A percentile compares a stretch with the other conserved stretches of the same genome.
Evolutionary conservation across 352 stramenopile species (phyloP).

Genomic region (Phytophthora constricta): DNA sequence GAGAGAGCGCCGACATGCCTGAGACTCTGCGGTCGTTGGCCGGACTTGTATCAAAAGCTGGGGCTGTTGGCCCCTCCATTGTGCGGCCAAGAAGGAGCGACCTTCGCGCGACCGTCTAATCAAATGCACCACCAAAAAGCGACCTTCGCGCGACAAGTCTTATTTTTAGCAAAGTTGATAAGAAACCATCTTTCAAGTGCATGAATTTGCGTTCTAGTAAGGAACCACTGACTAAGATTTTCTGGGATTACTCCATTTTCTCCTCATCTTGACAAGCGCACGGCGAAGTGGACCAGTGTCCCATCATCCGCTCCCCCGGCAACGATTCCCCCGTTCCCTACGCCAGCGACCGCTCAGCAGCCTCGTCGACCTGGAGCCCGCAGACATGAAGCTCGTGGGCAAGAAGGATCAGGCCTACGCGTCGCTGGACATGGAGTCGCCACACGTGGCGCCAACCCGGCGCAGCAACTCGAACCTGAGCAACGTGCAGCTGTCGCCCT

Average conservation of each 20-base stretch:
- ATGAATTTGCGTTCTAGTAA: no score
- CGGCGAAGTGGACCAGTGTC: background rate
- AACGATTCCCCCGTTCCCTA: background rate
- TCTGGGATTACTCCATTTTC: background rate
- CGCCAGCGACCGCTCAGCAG: constrained; percentile 12
- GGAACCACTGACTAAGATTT: background rate
- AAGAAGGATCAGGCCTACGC: constrained; percentile 83
- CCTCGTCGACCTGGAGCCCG: constrained; percentile 1
- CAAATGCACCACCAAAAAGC: no score
- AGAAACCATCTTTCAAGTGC: no score
- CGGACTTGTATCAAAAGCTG: constrained; percentile 11
- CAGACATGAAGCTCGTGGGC: constrained; percentile 66
- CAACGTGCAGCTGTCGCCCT: constrained; percentile 60
- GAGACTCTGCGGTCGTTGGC: constrained; percentile 10
- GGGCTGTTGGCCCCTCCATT: constrained; percentile 10
- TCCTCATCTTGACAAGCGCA: constrained; percentile 14
- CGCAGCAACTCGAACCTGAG: constrained; percentile 42
- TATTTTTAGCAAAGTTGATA: no score
- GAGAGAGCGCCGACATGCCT: constrained; percentile 83
- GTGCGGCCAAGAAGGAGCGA: constrained; percentile 31
- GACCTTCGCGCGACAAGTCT: no score
- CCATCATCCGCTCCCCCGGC: background rate
- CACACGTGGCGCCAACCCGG: constrained; percentile 34
- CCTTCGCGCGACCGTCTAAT: constrained; percentile 43
- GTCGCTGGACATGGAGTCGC: constrained; percentile 78